Evolutionary conservation across 352 stramenopile genomes (phyloP), one percentile per base, ranked within the genome.

Genomic region (Pythium catenulatum): DNA sequence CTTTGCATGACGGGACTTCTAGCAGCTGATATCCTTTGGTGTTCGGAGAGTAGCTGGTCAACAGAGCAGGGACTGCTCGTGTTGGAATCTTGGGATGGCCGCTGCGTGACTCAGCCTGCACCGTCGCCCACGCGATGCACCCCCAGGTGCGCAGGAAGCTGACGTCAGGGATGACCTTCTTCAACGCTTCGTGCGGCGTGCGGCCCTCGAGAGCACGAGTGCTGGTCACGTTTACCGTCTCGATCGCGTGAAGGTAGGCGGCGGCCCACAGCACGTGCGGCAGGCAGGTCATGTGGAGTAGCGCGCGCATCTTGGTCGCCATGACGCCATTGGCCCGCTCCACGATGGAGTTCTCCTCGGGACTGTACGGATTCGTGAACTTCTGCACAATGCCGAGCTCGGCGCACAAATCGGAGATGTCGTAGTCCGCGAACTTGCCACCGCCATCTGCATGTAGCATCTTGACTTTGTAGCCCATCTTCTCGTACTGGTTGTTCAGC

Each of bases 321-420:
- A 58, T 66, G 21, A 39, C 25, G 19, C 50, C 54, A 30, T 80
- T 80, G 6, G 50, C 52, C 2, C 72, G 72, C 37, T 87, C 74
- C 0, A 87, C 75, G 17, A 90, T 80, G 1, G 43, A 34, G 15
- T 86, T 88, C 37, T 88, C 81, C 77, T 90, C 68, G 7, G 70
- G 80, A 65, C 21, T 80, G 36, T 88, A 83, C 2, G 81, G n/a
- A 34, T 88, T 88, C 23, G 72, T 80, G 37, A 70, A 58, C 27
- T 69, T 30, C 45, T 81, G 30, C 52, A 39, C 43, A 39, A 89
- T 82, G 8, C 78, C 84, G 15, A 79, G 36, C 1, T 39, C 43
- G 3, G 30, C 34, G 14, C 74, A 87, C 37, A 87, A 81, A 30
- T 43, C 21, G 1, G 17, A 19, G 19, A 89, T n/a, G 1, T 81